phyloP scores from a whole-genome alignment of 2,329 filamentous ascomycete species.

The Trichoderma sp. region DNA sequence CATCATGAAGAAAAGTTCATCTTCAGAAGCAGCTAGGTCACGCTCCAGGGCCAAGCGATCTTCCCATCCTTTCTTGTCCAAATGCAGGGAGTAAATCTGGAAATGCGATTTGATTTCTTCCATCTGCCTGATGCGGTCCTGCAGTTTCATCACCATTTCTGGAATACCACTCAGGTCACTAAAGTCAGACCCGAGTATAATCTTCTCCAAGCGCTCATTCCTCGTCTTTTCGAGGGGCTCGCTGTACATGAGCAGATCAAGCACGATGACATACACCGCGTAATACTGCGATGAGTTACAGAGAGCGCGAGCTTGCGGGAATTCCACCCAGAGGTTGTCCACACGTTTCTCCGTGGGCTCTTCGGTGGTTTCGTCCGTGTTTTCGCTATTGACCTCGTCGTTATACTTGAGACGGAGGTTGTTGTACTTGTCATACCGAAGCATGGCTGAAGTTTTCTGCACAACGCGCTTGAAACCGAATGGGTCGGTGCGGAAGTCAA shows the following conservation, averaged over 20 bases:
- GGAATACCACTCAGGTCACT: constrained; percentile 93
- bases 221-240: constrained; percentile 98
- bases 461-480: constrained; percentile 98
- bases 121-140: constrained; percentile 88
- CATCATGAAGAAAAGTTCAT: constrained; percentile 99
- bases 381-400: constrained; percentile 77
- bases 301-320: constrained; percentile 88
- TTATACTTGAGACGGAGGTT: constrained; percentile 95
- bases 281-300: constrained; percentile 99
- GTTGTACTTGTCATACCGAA: constrained; percentile 98
- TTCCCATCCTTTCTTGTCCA: constrained; percentile 89
- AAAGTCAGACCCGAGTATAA: constrained; percentile 98
- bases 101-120: constrained; percentile 97
- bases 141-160: constrained; percentile 86
- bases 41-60: constrained; percentile 86
- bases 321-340: constrained; percentile 96
- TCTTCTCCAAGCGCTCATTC: constrained; percentile 92
- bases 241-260: constrained; percentile 93
- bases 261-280: constrained; percentile 94
- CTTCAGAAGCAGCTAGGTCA: constrained; percentile 85
- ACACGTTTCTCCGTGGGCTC: constrained; percentile 74
- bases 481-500: constrained; percentile 89
- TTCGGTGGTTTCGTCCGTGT: constrained; percentile 47
- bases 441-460: constrained; percentile 90
- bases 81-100: constrained; percentile 82